Evolutionary conservation across 495 filamentous ascomycete species (phyloP).

Genomic region (Hypoxylon trugodes): DNA sequence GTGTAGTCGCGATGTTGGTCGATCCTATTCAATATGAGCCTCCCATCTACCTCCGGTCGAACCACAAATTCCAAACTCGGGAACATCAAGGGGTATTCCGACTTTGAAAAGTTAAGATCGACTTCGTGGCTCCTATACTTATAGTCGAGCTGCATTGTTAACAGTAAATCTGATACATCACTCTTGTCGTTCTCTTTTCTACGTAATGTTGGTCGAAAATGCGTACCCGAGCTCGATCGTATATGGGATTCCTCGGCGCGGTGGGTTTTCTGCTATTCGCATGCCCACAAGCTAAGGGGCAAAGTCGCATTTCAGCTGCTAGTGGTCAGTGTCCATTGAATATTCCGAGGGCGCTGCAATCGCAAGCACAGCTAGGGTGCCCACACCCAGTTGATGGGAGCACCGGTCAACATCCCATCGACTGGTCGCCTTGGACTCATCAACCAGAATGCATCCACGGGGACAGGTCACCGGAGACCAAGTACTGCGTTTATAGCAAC

Average conservation of each 20-base stretch:
- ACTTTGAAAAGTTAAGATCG: constrained; percentile 23
- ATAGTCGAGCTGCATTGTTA: not conserved
- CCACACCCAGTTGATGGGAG: constrained; percentile 36
- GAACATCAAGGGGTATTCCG: not conserved
- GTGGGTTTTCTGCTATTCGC: constrained; percentile 6
- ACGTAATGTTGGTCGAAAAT: constrained; percentile 19
- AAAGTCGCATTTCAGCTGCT: constrained; percentile 1
- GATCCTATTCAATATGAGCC: constrained; percentile 10
- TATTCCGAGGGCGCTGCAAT: constrained; percentile 22
- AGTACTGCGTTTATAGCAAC: constrained; percentile 52
- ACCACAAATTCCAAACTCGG: constrained; percentile 9
- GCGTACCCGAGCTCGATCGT: constrained; percentile 6
- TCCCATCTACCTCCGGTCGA: constrained; percentile 11
- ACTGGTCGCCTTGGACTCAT: constrained; percentile 51
- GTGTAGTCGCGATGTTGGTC: constrained; percentile 1
- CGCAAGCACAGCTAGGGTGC: constrained; percentile 32
- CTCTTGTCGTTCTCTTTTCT: not conserved
- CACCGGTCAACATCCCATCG: constrained; percentile 20
- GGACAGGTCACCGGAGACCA: constrained; percentile 9
- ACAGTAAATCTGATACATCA: not conserved
- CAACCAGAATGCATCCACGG: constrained; percentile 42
- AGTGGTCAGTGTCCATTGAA: constrained; percentile 18
- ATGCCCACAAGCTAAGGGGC: not conserved
- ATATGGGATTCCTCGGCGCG: not conserved
- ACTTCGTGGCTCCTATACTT: constrained; percentile 4